These are phyloP conservation scores for Zymoseptoria tritici DNA, from an alignment of 2,329 filamentous ascomycete genomes.

Conservation along the genomic window DNA sequence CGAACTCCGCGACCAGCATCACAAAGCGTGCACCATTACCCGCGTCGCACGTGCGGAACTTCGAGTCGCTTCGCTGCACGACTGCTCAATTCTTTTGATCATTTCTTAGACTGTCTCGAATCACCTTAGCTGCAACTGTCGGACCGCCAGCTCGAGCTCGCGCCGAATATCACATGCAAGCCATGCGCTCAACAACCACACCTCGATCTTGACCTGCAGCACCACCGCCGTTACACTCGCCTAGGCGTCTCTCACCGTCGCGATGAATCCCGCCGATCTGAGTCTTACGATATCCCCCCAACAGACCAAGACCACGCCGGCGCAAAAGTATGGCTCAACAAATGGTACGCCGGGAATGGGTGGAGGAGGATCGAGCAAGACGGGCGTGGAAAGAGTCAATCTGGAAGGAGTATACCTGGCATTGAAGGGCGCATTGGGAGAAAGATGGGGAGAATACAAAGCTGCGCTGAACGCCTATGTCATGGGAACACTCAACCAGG, in stretches of 20 bases:
- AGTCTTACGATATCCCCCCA: slow-evolving; percentile 16
- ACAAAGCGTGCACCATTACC: background rate
- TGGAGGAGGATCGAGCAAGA: slow-evolving; percentile 22
- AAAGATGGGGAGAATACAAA: slow-evolving; percentile 55
- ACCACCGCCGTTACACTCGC: background rate
- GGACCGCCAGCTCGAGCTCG: background rate
- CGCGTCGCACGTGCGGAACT: background rate
- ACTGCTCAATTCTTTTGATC: background rate
- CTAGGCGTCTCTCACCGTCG: background rate
- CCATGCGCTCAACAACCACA: background rate
- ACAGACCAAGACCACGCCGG: slow-evolving; percentile 22
- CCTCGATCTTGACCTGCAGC: background rate
- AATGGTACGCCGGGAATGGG: slow-evolving; percentile 27
- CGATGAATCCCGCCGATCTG: slow-evolving; percentile 31
- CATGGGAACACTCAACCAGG: slow-evolving; percentile 53
- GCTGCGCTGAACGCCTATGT: slow-evolving; percentile 51
- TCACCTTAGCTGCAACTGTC: background rate
- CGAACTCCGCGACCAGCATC: background rate
- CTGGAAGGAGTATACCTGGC: slow-evolving; percentile 56
- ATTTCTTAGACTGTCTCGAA: background rate
- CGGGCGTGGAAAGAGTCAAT: slow-evolving; percentile 54
- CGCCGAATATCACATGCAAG: background rate
- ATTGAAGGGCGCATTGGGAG: slow-evolving; percentile 52
- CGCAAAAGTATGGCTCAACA: slow-evolving; percentile 37
- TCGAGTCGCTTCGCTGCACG: background rate